Evolutionary conservation across 805 yeast species (phyloP).

Genomic region (Saccharomycopsis sp.): DNA sequence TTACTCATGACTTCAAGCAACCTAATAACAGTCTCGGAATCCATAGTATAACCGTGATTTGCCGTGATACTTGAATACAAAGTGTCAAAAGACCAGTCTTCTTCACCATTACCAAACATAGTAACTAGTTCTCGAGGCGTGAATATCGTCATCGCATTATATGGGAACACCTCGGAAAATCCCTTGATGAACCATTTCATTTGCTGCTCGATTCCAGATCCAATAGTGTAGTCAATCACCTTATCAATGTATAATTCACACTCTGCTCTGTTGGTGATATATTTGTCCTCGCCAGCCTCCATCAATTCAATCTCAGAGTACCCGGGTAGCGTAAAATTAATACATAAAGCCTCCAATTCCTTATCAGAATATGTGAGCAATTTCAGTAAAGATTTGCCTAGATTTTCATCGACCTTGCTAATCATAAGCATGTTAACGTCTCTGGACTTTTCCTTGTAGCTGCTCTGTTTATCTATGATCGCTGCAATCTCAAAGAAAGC

Average conservation of each 20-base stretch:
- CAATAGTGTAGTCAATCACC: slow-evolving; percentile 54
- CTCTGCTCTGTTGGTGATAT: slow-evolving; percentile 43
- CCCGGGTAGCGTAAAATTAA: slow-evolving; percentile 77
- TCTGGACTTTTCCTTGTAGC: background rate
- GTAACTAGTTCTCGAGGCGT: slow-evolving; percentile 66
- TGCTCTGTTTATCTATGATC: slow-evolving; percentile 14
- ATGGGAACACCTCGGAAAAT: slow-evolving; percentile 78
- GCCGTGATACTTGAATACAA: slow-evolving; percentile 61
- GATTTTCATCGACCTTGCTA: slow-evolving; percentile 45
- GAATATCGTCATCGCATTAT: slow-evolving; percentile 61
- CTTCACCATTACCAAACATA: slow-evolving; percentile 71
- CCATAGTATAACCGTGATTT: slow-evolving; percentile 82
- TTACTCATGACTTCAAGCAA: slow-evolving; percentile 56
- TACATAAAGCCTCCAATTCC: slow-evolving; percentile 43
- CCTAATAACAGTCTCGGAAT: slow-evolving; percentile 54
- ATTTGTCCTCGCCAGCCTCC: slow-evolving; percentile 45
- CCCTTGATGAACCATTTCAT: slow-evolving; percentile 68
- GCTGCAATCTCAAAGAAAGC: slow-evolving; percentile 60
- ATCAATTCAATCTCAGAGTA: slow-evolving; percentile 51
- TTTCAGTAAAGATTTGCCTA: slow-evolving; percentile 52
- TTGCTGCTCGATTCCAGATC: slow-evolving; percentile 59
- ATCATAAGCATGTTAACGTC: slow-evolving; percentile 33
- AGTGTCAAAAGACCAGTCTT: slow-evolving; percentile 77
- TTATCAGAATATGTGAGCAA: slow-evolving; percentile 31
- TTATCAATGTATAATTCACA: slow-evolving; percentile 49